Conservation (phyloP, 495 filamentous ascomycete species). For the Neurospora sp. region DNA sequence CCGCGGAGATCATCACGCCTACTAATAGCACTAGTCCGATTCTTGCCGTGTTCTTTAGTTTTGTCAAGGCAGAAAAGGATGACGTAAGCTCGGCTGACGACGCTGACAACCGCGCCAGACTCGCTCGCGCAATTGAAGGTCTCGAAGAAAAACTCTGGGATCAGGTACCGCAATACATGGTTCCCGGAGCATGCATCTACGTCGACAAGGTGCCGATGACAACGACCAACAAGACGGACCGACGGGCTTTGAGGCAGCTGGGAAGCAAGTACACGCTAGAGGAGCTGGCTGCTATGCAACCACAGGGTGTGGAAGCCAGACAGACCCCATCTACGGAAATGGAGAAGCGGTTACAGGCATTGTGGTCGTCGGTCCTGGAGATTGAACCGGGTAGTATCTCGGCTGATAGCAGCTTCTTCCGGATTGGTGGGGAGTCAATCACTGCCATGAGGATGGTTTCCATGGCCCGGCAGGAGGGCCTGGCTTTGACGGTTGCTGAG, state of each 20-base stretch:
- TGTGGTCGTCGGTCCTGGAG: slow-evolving; percentile 23
- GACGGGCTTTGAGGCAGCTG: neutral
- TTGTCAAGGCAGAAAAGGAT: neutral
- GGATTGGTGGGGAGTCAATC: slow-evolving; percentile 59
- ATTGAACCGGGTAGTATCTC: slow-evolving; percentile 26
- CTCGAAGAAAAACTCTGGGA: neutral
- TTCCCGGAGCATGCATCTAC: slow-evolving; percentile 42
- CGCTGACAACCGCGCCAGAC: neutral
- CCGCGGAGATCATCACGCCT: neutral
- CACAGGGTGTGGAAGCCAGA: neutral
- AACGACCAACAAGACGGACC: slow-evolving; percentile 43
- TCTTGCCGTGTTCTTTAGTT: slow-evolving; percentile 7
- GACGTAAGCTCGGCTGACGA: neutral
- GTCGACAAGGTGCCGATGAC: slow-evolving; percentile 40
- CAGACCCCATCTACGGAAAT: slow-evolving; percentile 1
- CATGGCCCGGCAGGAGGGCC: slow-evolving; percentile 36
- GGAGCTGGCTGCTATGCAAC: neutral
- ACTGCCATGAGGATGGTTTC: slow-evolving; percentile 59
- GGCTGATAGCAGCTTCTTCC: slow-evolving; percentile 51
- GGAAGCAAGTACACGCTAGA: neutral
- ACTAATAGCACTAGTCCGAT: neutral
- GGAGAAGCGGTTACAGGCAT: slow-evolving; percentile 18
- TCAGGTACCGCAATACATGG: slow-evolving; percentile 36
- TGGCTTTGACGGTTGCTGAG: slow-evolving; percentile 43
- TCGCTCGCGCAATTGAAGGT: neutral